Base-by-base conservation (phyloP, 768 basidiomycete species). In the Suillus variegatus region DNA sequence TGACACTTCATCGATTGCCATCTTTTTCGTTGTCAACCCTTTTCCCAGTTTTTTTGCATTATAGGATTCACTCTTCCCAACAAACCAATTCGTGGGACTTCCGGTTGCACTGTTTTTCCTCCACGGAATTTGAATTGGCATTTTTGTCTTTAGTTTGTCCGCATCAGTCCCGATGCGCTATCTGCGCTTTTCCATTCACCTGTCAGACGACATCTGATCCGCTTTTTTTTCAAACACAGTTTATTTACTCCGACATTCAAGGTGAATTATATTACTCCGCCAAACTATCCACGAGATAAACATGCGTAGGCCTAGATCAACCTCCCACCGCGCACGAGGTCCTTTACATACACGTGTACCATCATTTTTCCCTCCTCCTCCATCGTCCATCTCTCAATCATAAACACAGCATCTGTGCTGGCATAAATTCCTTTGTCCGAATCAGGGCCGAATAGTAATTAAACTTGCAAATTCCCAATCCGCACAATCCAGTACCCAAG, bases 71-170 rank as follows among this genome's bases (percentile, higher is more conserved):
- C 12, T 25, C 22, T 49, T 47, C 10, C 43, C n/a, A n/a, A 49
- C 22, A 49, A 13, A 22, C n/a, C 6, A 35, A 36, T 41, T n/a
- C 65, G 61, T 62, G 61, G 46, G 61, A 62, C 35, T 32, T 62
- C 16, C 60, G 65, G 65, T 57, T 25, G 16, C 6, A 35, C 25
- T 40, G 2, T 65, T 66, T 64, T 55, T 36, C 57, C 12, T 41
- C 47, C 65, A 66, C 46, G 65, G 55, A 66, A 66, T 66, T 66
- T 64, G 65, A 66, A 64, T 66, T 65, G 14, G 28, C 22, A 61
- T n/a, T 44, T 60, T 38, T 46, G 22, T 44, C 20, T 44, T 12
- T 20, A 9, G 20, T 18, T 49, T 41, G 16, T 35, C 44, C 61
- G 46, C 35, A 47, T 44, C 44, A 47, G 28, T 52, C 18, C 63